Conservation (phyloP, 352 stramenopile genomes). For the Phytophthora pinifolia region DNA sequence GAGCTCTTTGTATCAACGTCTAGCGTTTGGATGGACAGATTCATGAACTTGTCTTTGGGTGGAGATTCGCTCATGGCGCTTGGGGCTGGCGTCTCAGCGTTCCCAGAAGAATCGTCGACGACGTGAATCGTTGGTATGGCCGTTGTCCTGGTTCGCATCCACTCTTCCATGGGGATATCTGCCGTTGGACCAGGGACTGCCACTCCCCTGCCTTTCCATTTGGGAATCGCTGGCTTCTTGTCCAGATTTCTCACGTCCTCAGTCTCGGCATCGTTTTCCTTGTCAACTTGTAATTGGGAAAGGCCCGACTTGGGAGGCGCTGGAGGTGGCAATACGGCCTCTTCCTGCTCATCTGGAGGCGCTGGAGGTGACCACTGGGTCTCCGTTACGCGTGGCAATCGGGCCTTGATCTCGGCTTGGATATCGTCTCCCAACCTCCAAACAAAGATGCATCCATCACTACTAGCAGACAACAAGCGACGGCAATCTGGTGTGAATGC, state of each 20-base stretch:
- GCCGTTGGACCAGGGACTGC: conserved; percentile 52
- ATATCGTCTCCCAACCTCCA: conserved; percentile 84
- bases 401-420: conserved; percentile 63
- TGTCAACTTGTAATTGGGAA: neutral
- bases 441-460: conserved; percentile 88
- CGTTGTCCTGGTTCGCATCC: conserved; percentile 67
- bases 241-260: neutral
- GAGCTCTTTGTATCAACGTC: conserved; percentile 13
- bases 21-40: conserved; percentile 34
- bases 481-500: conserved; percentile 88
- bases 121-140: conserved; percentile 50
- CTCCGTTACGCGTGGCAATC: conserved; percentile 44
- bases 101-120: conserved; percentile 7
- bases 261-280: neutral
- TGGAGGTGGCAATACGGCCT: conserved; percentile 27
- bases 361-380: conserved; percentile 22
- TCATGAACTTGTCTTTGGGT: conserved; percentile 30
- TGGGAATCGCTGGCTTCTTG: conserved; percentile 23
- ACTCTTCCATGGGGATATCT: conserved; percentile 64
- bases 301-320: conserved; percentile 26
- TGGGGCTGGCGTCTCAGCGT: too few species aligned
- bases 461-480: conserved; percentile 78
- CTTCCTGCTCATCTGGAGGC: conserved; percentile 18
- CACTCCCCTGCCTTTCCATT: conserved; percentile 54
- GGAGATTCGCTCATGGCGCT: too few species aligned